Conservation (phyloP, 805 yeast species). For the Metschnikowia orientalis region DNA sequence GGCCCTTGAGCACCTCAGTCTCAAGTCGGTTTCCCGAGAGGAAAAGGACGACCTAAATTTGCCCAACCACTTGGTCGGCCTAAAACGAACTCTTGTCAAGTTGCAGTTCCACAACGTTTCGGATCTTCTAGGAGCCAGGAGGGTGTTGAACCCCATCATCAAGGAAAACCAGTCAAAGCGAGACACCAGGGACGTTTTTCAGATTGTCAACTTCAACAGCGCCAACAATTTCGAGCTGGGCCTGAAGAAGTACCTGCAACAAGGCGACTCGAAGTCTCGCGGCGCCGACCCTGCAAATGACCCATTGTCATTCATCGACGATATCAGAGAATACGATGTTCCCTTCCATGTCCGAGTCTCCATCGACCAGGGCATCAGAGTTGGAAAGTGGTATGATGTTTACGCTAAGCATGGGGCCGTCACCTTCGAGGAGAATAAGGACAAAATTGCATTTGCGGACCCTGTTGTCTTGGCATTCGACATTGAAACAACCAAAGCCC, state of each 20-base stretch:
- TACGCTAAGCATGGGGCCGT: slow-evolving; percentile 56
- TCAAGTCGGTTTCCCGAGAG: slow-evolving; percentile 54
- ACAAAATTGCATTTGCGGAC: slow-evolving; percentile 90
- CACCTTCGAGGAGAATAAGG: slow-evolving; percentile 54
- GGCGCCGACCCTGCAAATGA: slow-evolving; percentile 30
- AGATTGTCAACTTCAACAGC: slow-evolving; percentile 45
- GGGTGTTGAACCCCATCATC: slow-evolving; percentile 64
- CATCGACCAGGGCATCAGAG: slow-evolving; percentile 82
- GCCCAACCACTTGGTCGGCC: slow-evolving; percentile 84
- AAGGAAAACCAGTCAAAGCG: slow-evolving; percentile 58
- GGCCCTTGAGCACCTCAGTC: slow-evolving; percentile 51
- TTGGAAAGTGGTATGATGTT: slow-evolving; percentile 94
- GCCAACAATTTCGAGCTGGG: slow-evolving; percentile 13
- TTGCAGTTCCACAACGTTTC: slow-evolving; percentile 69
- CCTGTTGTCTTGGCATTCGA: slow-evolving; percentile 96
- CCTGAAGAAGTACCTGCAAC: too few species aligned
- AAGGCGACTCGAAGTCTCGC: slow-evolving; percentile 5
- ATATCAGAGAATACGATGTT: slow-evolving; percentile 89
- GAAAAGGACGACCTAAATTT: slow-evolving; percentile 74
- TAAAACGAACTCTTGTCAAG: slow-evolving; percentile 58
- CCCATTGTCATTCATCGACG: slow-evolving; percentile 65
- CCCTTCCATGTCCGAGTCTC: slow-evolving; percentile 95
- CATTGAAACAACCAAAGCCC: slow-evolving; percentile 96
- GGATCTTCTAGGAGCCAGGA: slow-evolving; percentile 73
- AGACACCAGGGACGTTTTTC: slow-evolving; percentile 65